Evolutionary conservation across 148 eudicot species (phyloP).

Genomic region (Rhododendron vialii): DNA sequence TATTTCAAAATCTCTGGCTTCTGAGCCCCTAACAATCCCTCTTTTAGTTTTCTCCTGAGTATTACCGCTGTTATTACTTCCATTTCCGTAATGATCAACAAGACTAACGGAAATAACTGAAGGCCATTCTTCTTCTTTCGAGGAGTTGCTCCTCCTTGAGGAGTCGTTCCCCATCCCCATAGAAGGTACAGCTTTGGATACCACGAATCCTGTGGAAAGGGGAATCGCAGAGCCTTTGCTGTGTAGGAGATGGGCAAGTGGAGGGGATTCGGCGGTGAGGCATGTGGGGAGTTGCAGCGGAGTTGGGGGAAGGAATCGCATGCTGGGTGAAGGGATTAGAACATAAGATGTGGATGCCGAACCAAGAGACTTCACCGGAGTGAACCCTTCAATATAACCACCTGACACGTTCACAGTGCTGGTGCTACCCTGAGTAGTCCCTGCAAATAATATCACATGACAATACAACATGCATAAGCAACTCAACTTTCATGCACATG

Average conservation of each 20-base stretch:
- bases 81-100: conserved; percentile 83
- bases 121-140: conserved; percentile 94
- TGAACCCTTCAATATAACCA: conserved; percentile 83
- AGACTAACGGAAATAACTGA: conserved; percentile 82
- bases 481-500: neutral
- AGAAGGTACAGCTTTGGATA: conserved; percentile 87
- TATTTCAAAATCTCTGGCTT: conserved; percentile 52
- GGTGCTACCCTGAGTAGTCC: conserved; percentile 62
- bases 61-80: conserved; percentile 42
- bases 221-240: conserved; percentile 95
- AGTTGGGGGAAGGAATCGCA: conserved; percentile 72
- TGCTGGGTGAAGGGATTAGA: conserved; percentile 73
- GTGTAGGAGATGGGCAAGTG: conserved; percentile 92
- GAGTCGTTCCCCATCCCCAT: conserved; percentile 63
- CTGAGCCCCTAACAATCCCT: conserved; percentile 34
- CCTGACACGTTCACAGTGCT: conserved; percentile 23
- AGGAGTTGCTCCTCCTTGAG: conserved; percentile 19
- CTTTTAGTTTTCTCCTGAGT: conserved; percentile 41
- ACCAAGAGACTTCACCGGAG: conserved; percentile 90
- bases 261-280: conserved; percentile 89
- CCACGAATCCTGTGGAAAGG: conserved; percentile 75
- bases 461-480: neutral
- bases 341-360: conserved; percentile 78
- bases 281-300: conserved; percentile 93
- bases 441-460: conserved; percentile 29